Base-by-base conservation (phyloP, 768 basidiomycete species). In the Hericium coralloides region DNA sequence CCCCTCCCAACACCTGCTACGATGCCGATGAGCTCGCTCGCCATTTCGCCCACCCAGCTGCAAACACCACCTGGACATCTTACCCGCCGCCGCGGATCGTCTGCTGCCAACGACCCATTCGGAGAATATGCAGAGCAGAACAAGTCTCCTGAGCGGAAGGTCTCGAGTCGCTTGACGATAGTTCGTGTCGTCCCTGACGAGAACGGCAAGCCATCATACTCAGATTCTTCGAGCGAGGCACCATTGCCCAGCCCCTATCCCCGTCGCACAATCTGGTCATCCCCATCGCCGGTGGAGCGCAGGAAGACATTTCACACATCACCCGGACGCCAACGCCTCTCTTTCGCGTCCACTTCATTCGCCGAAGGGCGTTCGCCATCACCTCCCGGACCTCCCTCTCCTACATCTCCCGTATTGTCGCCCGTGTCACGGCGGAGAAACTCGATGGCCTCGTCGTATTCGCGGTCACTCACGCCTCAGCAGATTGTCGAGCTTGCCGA, bases 331-430 rank as follows among this genome's bases (percentile, higher is more conserved):
- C 4, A 54, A 38, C 61, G 61, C 4, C 52, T 62, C 17, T 62
- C 61, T 12, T 62, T 62, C 45, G 61, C 61, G 15, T 58, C 61
- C 22, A 53, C 61, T 38, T 62, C 61, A 7, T 62, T 62, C 39
- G 45, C 58, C 14, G 52, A 52, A 1, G 60, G 59, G 18, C 26
- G 43, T 57, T 37, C 15, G 8, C 12, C 38, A 31, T 7, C 53
- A 51, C 12, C 38, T 25, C 20, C 26, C 31, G 20, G 26, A 22
- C 59, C 55, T 20, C 56, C 52, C 50, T 41, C 59, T 52, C 23
- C 55, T 20, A 54, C 52, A 43, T 41, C 59, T 52, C 23, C 61
- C 53, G 10, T 60, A 51, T 22, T 56, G 55, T 31, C 31, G 12
- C 51, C 59, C 22, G 56, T 12, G 38, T 31, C 45, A 52, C 60